These are phyloP conservation scores for Tothia fuscella DNA, from an alignment of 2,329 filamentous ascomycete species.

Conservation along the genomic window DNA sequence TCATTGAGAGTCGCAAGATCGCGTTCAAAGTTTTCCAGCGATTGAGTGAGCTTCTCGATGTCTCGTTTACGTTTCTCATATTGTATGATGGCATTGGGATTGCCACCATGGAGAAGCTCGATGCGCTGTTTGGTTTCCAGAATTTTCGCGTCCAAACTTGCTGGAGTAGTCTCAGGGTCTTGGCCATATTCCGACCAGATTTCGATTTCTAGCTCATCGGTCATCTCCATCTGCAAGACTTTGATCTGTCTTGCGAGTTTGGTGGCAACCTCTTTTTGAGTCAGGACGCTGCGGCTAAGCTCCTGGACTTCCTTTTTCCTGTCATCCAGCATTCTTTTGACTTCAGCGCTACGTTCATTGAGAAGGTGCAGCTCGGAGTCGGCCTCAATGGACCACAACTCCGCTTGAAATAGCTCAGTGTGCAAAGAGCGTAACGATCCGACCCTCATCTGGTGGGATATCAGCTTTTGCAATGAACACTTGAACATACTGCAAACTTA, in stretches of 20 bases:
- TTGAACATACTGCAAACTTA: slow-evolving; percentile 20
- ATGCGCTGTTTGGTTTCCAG: slow-evolving; percentile 62
- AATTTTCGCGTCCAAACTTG: slow-evolving; percentile 54
- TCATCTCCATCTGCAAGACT: neutral
- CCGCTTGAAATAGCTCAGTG: slow-evolving; percentile 53
- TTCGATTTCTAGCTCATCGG: neutral
- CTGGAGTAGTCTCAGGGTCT: slow-evolving; percentile 24
- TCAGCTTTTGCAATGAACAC: neutral
- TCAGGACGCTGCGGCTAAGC: slow-evolving; percentile 20
- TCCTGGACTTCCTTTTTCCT: slow-evolving; percentile 30
- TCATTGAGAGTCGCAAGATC: slow-evolving; percentile 44
- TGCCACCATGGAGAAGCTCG: slow-evolving; percentile 67
- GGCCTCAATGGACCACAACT: slow-evolving; percentile 66
- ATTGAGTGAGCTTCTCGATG: slow-evolving; percentile 28
- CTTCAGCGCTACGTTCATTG: slow-evolving; percentile 50
- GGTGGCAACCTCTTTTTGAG: slow-evolving; percentile 27
- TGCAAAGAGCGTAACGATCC: slow-evolving; percentile 25
- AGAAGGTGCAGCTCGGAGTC: slow-evolving; percentile 64
- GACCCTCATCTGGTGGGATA: slow-evolving; percentile 28
- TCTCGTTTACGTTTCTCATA: slow-evolving; percentile 54
- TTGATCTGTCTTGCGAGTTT: slow-evolving; percentile 23
- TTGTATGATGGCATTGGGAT: slow-evolving; percentile 62
- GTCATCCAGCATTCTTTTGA: slow-evolving; percentile 41
- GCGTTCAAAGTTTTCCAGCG: slow-evolving; percentile 54
- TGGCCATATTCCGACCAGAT: slow-evolving; percentile 20